Evolutionary conservation across 2,329 filamentous ascomycete genomes (phyloP).

Genomic region (Ciborinia camelliae): DNA sequence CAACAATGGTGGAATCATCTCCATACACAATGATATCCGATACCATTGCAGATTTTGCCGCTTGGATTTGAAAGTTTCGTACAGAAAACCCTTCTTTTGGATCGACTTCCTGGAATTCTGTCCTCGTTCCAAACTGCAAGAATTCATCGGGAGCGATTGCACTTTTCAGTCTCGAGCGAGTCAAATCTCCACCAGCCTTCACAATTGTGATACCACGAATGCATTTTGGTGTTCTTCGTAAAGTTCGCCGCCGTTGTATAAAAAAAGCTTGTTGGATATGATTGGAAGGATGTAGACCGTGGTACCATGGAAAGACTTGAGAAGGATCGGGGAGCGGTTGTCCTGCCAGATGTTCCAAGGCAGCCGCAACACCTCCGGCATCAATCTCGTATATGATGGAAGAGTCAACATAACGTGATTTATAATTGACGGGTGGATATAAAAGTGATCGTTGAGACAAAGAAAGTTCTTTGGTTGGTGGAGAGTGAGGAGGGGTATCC

Average conservation of each 20-base stretch:
- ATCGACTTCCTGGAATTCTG: slow-evolving; percentile 72
- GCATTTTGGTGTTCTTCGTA: slow-evolving; percentile 69
- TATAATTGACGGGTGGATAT: slow-evolving; percentile 67
- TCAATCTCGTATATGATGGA: slow-evolving; percentile 69
- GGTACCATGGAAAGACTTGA: slow-evolving; percentile 93
- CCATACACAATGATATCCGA: slow-evolving; percentile 95
- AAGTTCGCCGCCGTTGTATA: slow-evolving; percentile 67
- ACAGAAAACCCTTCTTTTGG: slow-evolving; percentile 90
- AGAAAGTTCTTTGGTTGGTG: slow-evolving; percentile 52
- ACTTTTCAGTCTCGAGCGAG: slow-evolving; percentile 74
- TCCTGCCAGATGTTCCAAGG: slow-evolving; percentile 70
- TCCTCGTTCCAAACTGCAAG: slow-evolving; percentile 44
- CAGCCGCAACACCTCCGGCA: slow-evolving; percentile 63
- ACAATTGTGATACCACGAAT: slow-evolving; percentile 80
- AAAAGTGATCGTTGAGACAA: slow-evolving; percentile 65
- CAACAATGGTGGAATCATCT: slow-evolving; percentile 59
- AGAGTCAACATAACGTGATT: slow-evolving; percentile 49
- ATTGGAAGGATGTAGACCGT: slow-evolving; percentile 87
- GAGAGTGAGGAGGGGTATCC: slow-evolving; percentile 64
- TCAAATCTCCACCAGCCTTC: slow-evolving; percentile 81
- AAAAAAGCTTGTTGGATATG: slow-evolving; percentile 89
- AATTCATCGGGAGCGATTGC: slow-evolving; percentile 81
- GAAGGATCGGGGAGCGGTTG: slow-evolving; percentile 81
- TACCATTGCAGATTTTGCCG: slow-evolving; percentile 78
- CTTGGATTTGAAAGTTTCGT: slow-evolving; percentile 95